Evolutionary conservation across 495 filamentous ascomycete species (phyloP), one percentile per base, ranked within the genome.

Genomic region (Lophiotrema nucula): DNA sequence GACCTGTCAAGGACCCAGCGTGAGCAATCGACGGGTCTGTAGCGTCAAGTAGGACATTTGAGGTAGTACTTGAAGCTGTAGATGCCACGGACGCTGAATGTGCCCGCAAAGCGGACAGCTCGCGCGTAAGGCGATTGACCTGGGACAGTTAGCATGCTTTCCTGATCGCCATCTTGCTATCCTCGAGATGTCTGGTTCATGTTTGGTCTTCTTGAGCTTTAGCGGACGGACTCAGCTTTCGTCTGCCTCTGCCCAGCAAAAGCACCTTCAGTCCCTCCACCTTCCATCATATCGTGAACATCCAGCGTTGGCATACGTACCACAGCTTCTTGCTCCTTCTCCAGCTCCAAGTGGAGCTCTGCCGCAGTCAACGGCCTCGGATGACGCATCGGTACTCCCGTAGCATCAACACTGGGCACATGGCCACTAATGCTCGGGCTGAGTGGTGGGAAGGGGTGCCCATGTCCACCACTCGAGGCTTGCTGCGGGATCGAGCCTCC

Each of bases 281-380:
- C n/a, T n/a, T n/a, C n/a, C n/a, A n/a, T n/a, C n/a, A n/a, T n/a
- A n/a, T n/a, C n/a, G n/a, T n/a, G n/a, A n/a, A n/a, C n/a, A n/a
- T n/a, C n/a, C n/a, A n/a, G n/a, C n/a, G n/a, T n/a, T n/a, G n/a
- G n/a, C 8, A 21, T 43, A 75, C 82, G 52, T 79, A 92, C 92
- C 66, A 96, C 85, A n/a, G 89, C 87, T 70, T 97, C 92, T 67
- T 97, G 92, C 66, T 96, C 92, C 67, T 92, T 90, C 73, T 97
- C 92, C 33, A 95, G 77, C 70, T 92, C 82, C 59, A 86, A 73
- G 72, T 96, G 90, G 35, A 97, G 76, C 67, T 96, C 92, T 1
- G 88, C 88, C 10, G 90, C 85, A 0, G 92, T 95, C 58, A 95
- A 70, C 0, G 90, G 92, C 44, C 88, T 80, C 0, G 91, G 90